These are phyloP conservation scores for Kondoa malvinella DNA, from an alignment of 768 basidiomycete genomes.

Conservation along the genomic window DNA sequence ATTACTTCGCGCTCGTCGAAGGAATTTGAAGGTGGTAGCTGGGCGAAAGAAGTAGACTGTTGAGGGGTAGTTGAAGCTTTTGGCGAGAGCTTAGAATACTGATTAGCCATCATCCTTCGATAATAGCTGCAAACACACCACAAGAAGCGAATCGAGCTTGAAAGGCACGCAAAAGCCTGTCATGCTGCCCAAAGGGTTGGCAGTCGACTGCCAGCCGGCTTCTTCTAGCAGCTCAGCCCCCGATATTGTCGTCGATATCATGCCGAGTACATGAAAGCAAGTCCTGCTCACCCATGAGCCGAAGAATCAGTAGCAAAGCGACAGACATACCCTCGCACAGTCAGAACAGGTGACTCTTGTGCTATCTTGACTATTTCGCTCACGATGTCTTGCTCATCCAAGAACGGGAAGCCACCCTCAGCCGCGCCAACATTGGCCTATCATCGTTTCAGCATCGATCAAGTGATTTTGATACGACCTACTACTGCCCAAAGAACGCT, in stretches of 20 bases:
- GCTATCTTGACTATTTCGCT: conserved; percentile 79
- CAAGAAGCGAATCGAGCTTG: conserved; percentile 63
- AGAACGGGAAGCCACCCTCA: conserved; percentile 73
- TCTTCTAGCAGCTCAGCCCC: conserved; percentile 88
- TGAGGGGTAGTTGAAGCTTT: background rate
- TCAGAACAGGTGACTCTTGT: conserved; percentile 70
- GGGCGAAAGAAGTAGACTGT: background rate
- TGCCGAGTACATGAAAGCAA: conserved; percentile 83
- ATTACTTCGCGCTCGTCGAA: conserved; percentile 66
- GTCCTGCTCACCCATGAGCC: conserved; percentile 41
- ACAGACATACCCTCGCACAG: conserved; percentile 68
- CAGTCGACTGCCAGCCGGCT: conserved; percentile 78
- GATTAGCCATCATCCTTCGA: background rate
- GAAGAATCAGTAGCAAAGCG: background rate
- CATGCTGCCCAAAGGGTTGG: conserved; percentile 65
- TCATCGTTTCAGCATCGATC: background rate
- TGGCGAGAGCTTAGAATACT: conserved; percentile 3
- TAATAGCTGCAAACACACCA: conserved; percentile 24
- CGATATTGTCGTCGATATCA: conserved; percentile 77
- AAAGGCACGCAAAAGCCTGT: conserved; percentile 81
- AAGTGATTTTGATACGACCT: conserved; percentile 31
- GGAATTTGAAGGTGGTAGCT: conserved; percentile 46
- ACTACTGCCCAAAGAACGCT: conserved; percentile 95
- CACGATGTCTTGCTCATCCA: conserved; percentile 89
- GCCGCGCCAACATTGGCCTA: conserved; percentile 90